These are phyloP conservation scores for Monilinia fructigena DNA, from an alignment of 2,329 filamentous ascomycete species.

Conservation along the genomic window DNA sequence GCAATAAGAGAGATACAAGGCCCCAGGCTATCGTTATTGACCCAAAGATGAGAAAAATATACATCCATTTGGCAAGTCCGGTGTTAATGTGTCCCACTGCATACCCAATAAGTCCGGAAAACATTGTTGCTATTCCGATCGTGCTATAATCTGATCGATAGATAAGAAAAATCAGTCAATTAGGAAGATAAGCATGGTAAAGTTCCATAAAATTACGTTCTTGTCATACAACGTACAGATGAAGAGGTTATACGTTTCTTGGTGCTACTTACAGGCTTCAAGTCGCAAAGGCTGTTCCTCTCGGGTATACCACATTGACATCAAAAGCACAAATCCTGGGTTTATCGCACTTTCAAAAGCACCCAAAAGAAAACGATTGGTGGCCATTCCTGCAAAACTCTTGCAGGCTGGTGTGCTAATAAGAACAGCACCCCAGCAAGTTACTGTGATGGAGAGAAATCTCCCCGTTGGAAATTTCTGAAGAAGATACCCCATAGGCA, in stretches of 20 bases:
- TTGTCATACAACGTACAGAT: conserved; percentile 39
- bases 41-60: conserved; percentile 30
- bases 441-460: conserved; percentile 24
- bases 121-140: conserved; percentile 40
- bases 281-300: conserved; percentile 20
- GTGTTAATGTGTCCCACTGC: conserved; percentile 5
- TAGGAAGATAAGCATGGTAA: neutral
- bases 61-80: conserved; percentile 17
- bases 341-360: conserved; percentile 34
- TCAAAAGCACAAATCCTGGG: conserved; percentile 41
- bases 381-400: conserved; percentile 30
- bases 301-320: conserved; percentile 38
- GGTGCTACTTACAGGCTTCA: conserved; percentile 18
- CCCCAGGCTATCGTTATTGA: conserved; percentile 34
- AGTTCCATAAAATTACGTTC: conserved; percentile 32
- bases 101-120: conserved; percentile 40
- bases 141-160: conserved; percentile 39
- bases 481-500: conserved; percentile 32
- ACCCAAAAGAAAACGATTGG: conserved; percentile 36
- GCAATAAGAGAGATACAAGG: conserved; percentile 44
- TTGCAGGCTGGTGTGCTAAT: conserved; percentile 39
- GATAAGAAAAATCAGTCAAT: neutral
- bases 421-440: conserved; percentile 41
- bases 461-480: conserved; percentile 33
- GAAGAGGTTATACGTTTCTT: conserved; percentile 38